Base-by-base conservation (phyloP, 495 filamentous ascomycete species). In the Oidiodendron maius region DNA sequence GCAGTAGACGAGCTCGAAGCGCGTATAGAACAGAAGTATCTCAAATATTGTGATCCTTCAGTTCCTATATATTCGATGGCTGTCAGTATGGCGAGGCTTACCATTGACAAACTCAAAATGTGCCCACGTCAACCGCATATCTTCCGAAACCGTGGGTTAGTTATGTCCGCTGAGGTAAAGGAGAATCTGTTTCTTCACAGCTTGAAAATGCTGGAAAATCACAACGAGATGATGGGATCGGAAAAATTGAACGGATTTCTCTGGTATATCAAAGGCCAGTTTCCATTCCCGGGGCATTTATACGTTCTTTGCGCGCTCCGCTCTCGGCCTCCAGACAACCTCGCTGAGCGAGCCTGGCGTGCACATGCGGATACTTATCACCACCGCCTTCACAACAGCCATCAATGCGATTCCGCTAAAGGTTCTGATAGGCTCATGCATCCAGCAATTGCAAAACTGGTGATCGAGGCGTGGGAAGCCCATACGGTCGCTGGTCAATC, bases 41-140 rank as follows among this genome's bases (percentile, higher is more conserved):
- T 78, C 12, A 68, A 62, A 1, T 74, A 77, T 36, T 80, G 77
- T 51, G 82, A 86, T 56, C 59, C 64, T 4, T 69, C 68, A 0
- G 78, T 82, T 18, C 75, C 76, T 2, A 63, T 84, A 11, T 83
- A 86, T 56, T 63, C n/a, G n/a, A n/a, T n/a, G n/a, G n/a, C 71
- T 44, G 64, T 82, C 39, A 71, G 75, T 1, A 58, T 63, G 3
- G 68, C 67, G 13, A 54, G 51, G 2, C 56, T 64, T 26, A 55
- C 74, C 48, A 46, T 69, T n/a, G 42, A 54, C 1, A 75, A 73
- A 56, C 49, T 73, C 26, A 49, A 58, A 26, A 61, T 67, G 32
- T 51, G 80, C 85, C 48, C 67, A 78, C 18, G 76, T 78, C 3
- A 76, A 84, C 51, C 59, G 71, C 35, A 68, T 82, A 13, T 68